Conservation (phyloP, 352 stramenopile species). For the Plasmopara muralis region DNA sequence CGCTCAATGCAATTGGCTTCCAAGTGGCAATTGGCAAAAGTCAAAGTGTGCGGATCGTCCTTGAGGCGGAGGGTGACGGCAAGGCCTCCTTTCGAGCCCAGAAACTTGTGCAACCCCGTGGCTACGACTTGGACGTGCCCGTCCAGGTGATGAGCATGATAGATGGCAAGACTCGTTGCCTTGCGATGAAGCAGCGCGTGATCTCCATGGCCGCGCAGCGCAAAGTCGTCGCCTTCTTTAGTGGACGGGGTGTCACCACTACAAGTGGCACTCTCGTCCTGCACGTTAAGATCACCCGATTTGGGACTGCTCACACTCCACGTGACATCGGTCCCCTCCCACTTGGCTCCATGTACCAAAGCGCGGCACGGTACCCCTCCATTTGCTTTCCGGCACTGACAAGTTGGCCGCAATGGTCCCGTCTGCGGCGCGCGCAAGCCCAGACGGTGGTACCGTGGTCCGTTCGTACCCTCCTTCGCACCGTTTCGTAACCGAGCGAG, state of each 20-base stretch:
- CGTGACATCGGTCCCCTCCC: slow-evolving; percentile 8
- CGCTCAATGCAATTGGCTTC: slow-evolving; percentile 50
- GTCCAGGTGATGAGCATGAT: slow-evolving; percentile 33
- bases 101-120: slow-evolving; percentile 56
- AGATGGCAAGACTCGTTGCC: slow-evolving; percentile 60
- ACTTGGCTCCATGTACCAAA: slow-evolving; percentile 5
- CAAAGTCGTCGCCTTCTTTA: slow-evolving; percentile 21
- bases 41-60: slow-evolving; percentile 41
- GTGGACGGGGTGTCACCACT: neutral
- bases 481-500: slow-evolving; percentile 26
- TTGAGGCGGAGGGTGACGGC: slow-evolving; percentile 39
- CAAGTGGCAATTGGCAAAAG: slow-evolving; percentile 66
- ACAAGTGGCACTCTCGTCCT: neutral
- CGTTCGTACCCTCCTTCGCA: neutral
- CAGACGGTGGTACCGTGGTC: slow-evolving; percentile 22
- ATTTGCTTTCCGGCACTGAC: slow-evolving; percentile 8
- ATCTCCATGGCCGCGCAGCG: slow-evolving; percentile 52
- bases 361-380: neutral
- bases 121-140: slow-evolving; percentile 38
- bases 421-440: slow-evolving; percentile 14
- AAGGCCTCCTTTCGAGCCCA: slow-evolving; percentile 55
- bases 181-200: slow-evolving; percentile 57
- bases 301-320: slow-evolving; percentile 11
- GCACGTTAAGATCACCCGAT: neutral
- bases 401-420: neutral